Percentiles rank a stretch among this genome's conserved stretches.
These are phyloP conservation scores for Testicularia cyperi DNA, from an alignment of 1,284 basidiomycete genomes.

Conservation along the genomic window DNA sequence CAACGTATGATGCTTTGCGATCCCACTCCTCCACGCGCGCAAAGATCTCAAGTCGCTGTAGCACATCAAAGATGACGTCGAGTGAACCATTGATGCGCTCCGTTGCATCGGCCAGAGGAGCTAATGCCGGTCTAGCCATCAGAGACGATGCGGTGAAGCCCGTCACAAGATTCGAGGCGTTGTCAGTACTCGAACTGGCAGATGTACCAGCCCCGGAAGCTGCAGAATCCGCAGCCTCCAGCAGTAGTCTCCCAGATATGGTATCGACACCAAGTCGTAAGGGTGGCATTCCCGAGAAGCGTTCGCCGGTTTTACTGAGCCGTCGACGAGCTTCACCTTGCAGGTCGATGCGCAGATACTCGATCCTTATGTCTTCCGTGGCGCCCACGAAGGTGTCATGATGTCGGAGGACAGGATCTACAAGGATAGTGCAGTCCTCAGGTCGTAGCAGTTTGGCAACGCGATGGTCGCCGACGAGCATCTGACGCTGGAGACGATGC, in stretches of 20 bases:
- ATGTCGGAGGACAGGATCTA: constrained; percentile 15
- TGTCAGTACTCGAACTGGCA: too few relatives aligned
- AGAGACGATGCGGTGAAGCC: constrained; percentile 23
- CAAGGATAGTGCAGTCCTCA: constrained; percentile 21
- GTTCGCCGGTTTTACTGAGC: background rate
- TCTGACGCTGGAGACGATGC: constrained; percentile 25
- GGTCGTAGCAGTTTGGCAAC: constrained; percentile 26
- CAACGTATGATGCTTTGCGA: constrained; percentile 46
- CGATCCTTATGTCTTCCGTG: constrained; percentile 14
- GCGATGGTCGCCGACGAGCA: constrained; percentile 27
- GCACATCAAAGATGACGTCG: constrained; percentile 25
- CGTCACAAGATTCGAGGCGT: too few relatives aligned
- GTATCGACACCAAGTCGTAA: constrained; percentile 35
- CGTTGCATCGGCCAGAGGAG: constrained; percentile 31
- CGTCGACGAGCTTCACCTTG: constrained; percentile 4
- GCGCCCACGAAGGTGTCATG: constrained; percentile 19
- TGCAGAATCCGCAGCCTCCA: constrained; percentile 26
- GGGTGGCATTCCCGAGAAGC: constrained; percentile 8
- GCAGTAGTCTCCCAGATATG: constrained; percentile 27
- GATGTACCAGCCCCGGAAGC: too few relatives aligned
- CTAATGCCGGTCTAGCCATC: constrained; percentile 11
- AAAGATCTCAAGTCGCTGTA: constrained; percentile 34
- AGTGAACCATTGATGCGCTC: constrained; percentile 38
- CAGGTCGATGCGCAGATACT: constrained; percentile 23
- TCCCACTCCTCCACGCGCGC: constrained; percentile 52